A percentile compares a stretch with the other conserved stretches of the same genome.
These are phyloP conservation scores for Linum trigynum DNA, from an alignment of 345 rosid genomes.

Conservation along the genomic window DNA sequence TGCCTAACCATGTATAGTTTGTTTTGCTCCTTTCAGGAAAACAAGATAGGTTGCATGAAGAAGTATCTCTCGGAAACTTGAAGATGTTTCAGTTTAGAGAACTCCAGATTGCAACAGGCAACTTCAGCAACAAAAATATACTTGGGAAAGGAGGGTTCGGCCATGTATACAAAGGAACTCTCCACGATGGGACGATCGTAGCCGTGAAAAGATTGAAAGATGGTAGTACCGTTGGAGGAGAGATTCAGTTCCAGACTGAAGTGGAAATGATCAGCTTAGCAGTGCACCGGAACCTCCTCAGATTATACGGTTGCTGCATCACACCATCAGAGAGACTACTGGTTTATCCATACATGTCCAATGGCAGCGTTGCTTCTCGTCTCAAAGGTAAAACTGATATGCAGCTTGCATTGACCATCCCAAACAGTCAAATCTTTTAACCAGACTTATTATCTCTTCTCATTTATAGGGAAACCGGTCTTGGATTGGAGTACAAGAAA, in stretches of 20 bases:
- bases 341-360: slow-evolving; percentile 91
- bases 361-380: slow-evolving; percentile 94
- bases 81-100: slow-evolving; percentile 82
- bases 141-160: slow-evolving; percentile 96
- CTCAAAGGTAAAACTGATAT: slow-evolving; percentile 52
- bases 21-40: not conserved
- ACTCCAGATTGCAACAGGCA: slow-evolving; percentile 70
- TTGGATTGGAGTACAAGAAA: slow-evolving; percentile 93
- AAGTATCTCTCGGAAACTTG: slow-evolving; percentile 79
- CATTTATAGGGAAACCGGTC: slow-evolving; percentile 46
- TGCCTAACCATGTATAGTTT: not conserved
- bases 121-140: slow-evolving; percentile 81
- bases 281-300: slow-evolving; percentile 83
- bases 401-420: not conserved
- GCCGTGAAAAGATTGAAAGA: slow-evolving; percentile 96
- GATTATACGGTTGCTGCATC: slow-evolving; percentile 78
- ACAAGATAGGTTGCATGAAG: slow-evolving; percentile 56
- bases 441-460: slow-evolving; percentile 1
- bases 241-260: slow-evolving; percentile 84
- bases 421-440: no score
- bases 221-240: slow-evolving; percentile 58
- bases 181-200: slow-evolving; percentile 66
- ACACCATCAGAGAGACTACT: slow-evolving; percentile 80
- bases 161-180: slow-evolving; percentile 78
- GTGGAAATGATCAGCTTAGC: slow-evolving; percentile 98